These are phyloP conservation scores for Colletotrichum higginsianum DNA, from an alignment of 2,329 filamentous ascomycete genomes.

Conservation along the genomic window DNA sequence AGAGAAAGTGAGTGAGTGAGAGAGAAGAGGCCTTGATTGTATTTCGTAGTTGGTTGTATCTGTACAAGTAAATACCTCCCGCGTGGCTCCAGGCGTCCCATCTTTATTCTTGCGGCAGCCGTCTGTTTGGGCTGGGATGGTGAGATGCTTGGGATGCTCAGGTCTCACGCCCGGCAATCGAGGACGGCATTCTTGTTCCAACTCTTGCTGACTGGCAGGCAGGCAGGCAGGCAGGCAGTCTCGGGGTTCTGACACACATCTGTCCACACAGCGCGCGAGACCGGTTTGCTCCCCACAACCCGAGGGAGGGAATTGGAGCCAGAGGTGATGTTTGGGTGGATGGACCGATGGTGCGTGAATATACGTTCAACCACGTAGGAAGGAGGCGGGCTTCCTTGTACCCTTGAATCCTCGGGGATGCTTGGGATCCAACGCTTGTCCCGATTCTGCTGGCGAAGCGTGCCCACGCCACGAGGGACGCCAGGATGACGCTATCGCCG, in stretches of 20 bases:
- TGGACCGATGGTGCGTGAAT: neutral
- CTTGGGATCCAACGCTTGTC: constrained; percentile 6
- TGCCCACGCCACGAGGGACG: constrained; percentile 35
- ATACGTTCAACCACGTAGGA: neutral
- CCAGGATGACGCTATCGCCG: constrained; percentile 40
- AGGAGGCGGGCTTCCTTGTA: neutral
- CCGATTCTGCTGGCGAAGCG: constrained; percentile 35
- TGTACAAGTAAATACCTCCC: too few relatives aligned
- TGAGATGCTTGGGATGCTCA: neutral
- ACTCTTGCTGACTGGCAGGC: neutral
- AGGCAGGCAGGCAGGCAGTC: too few relatives aligned
- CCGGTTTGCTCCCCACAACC: constrained; percentile 30
- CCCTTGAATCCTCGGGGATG: too few relatives aligned
- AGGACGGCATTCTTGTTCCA: constrained; percentile 13
- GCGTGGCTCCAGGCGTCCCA: constrained; percentile 14
- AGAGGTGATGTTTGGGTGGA: neutral
- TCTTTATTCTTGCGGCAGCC: constrained; percentile 2
- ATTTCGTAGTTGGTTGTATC: neutral
- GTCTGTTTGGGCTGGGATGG: constrained; percentile 18
- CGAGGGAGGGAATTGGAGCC: constrained; percentile 14
- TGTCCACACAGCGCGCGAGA: constrained; percentile 12
- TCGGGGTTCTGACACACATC: too few relatives aligned
- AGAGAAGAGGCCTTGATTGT: constrained; percentile 9
- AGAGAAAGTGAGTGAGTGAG: neutral
- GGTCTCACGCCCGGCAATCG: constrained; percentile 21